Evolutionary conservation across 192 early-diverging fungal genomes (phyloP).

Genomic region (Podila horticola): DNA sequence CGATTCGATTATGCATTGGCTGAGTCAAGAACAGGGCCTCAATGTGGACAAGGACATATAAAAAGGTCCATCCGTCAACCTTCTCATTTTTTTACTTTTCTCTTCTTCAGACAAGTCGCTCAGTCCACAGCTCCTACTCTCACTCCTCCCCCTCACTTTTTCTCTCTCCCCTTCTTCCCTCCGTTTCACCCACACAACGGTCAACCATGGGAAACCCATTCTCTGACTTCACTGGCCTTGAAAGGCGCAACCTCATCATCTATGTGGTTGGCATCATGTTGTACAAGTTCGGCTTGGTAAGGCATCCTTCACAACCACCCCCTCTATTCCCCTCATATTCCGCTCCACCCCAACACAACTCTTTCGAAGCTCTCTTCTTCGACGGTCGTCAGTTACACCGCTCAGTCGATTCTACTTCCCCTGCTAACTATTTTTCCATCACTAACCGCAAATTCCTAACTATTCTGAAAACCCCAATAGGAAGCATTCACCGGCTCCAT

Average conservation of each 20-base stretch:
- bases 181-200: not conserved
- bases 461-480: conserved; percentile 2
- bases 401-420: no score
- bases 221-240: conserved; percentile 62
- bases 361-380: no score
- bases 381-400: no score
- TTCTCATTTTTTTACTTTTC: not conserved
- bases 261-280: conserved; percentile 68
- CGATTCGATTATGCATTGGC: no score
- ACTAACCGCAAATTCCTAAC: no score
- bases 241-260: conserved; percentile 57
- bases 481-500: conserved; percentile 38
- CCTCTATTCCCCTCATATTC: not conserved
- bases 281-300: conserved; percentile 67
- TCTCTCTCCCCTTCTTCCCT: not conserved
- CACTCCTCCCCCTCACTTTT: no score
- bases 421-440: no score
- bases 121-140: not conserved
- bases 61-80: not conserved
- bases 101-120: conserved; percentile 4
- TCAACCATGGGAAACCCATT: conserved; percentile 22
- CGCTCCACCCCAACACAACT: no score
- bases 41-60: no score
- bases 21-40: no score
- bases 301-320: not conserved